These are phyloP conservation scores for Cyberlindnera mrakii DNA, from an alignment of 805 yeast species.

Conservation along the genomic window DNA sequence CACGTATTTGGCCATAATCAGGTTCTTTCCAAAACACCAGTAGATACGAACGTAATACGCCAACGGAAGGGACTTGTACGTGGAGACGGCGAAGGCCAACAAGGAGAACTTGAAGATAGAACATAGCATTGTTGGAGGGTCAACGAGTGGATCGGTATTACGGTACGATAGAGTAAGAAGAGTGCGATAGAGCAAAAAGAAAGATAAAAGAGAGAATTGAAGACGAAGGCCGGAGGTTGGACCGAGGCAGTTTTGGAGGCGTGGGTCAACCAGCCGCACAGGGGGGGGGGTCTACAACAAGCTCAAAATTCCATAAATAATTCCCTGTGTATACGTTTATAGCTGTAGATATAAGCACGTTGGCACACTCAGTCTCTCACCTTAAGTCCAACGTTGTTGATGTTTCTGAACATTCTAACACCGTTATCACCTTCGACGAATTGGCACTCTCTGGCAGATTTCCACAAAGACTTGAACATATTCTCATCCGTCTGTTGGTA, in stretches of 20 bases:
- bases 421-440: slow-evolving; percentile 70
- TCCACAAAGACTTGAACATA: slow-evolving; percentile 67
- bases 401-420: slow-evolving; percentile 68
- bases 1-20: slow-evolving; percentile 32
- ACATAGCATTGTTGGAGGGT: too few species aligned
- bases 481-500: slow-evolving; percentile 62
- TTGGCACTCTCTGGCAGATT: slow-evolving; percentile 59
- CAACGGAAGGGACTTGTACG: slow-evolving; percentile 62
- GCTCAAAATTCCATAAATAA: too few species aligned
- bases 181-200: too few species aligned
- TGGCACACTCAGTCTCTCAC: neutral
- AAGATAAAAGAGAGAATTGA: too few species aligned
- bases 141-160: neutral
- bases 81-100: slow-evolving; percentile 27
- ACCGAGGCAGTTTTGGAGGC: too few species aligned
- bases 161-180: neutral
- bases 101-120: slow-evolving; percentile 4
- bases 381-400: slow-evolving; percentile 50
- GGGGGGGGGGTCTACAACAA: too few species aligned
- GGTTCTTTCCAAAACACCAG: slow-evolving; percentile 33
- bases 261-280: too few species aligned
- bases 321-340: too few species aligned
- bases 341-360: neutral
- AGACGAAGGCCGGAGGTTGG: too few species aligned
- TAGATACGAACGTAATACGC: slow-evolving; percentile 64